Evolutionary conservation across 225 moss, liverwort and hornwort genomes (phyloP).

Genomic region (Bryoerythrophyllum caledonicum): DNA sequence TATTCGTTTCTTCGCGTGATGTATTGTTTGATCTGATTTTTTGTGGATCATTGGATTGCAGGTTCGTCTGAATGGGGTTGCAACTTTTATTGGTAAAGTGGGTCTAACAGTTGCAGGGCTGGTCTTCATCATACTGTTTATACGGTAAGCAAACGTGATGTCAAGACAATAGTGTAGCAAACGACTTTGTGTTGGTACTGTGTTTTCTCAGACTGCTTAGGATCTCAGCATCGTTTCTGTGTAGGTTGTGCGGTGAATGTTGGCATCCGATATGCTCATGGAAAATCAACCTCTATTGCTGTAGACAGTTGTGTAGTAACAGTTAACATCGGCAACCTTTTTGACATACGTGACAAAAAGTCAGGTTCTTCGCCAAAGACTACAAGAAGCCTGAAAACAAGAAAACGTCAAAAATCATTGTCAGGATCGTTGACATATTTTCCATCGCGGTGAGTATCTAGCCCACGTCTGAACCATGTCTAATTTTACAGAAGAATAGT

Average conservation of each 20-base stretch:
- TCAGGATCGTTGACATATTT: slow-evolving; percentile 49
- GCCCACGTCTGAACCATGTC: neutral
- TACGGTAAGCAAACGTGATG: slow-evolving; percentile 40
- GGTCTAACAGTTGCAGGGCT: slow-evolving; percentile 67
- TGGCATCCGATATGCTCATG: neutral
- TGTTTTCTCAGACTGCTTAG: neutral
- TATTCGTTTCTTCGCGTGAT: neutral
- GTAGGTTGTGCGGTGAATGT: neutral
- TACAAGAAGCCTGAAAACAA: slow-evolving; percentile 37
- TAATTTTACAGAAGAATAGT: neutral
- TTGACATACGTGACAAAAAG: neutral
- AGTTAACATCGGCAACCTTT: neutral
- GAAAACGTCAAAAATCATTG: slow-evolving; percentile 28
- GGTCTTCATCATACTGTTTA: slow-evolving; percentile 60
- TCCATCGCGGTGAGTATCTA: slow-evolving; percentile 58
- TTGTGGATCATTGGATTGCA: slow-evolving; percentile 6
- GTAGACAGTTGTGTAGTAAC: neutral
- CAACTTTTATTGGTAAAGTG: slow-evolving; percentile 77
- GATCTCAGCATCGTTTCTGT: neutral
- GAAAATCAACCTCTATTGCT: neutral
- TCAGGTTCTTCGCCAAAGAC: slow-evolving; percentile 47
- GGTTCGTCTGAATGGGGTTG: slow-evolving; percentile 81
- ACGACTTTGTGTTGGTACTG: neutral
- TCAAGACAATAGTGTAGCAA: neutral
- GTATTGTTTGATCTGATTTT: neutral